Conservation (phyloP, 257 asterid species). For the Salvia hispanica region DNA sequence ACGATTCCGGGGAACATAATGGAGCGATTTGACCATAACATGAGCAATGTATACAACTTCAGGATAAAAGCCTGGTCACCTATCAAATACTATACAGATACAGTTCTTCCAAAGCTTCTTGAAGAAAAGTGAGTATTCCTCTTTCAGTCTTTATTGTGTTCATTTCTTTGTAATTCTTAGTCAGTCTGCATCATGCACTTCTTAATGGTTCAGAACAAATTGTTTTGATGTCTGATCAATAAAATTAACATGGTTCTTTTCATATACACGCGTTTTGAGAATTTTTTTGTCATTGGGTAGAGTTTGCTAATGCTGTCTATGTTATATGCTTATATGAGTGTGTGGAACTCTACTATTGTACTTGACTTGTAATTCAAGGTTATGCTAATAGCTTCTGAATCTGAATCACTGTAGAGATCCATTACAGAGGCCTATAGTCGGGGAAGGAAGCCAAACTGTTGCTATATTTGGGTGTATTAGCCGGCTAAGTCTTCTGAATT, state of each 20-base stretch:
- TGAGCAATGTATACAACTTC: conserved; percentile 92
- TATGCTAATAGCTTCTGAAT: background rate
- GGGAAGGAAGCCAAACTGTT: background rate
- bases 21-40: conserved; percentile 85
- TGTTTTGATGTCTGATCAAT: conserved; percentile 14
- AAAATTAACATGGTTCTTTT: background rate
- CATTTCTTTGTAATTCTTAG: conserved; percentile 23
- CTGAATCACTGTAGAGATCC: conserved; percentile 18
- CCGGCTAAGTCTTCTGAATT: background rate
- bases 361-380: conserved; percentile 13
- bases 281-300: conserved; percentile 4
- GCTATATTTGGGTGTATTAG: background rate
- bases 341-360: conserved; percentile 8
- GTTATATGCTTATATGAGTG: conserved; percentile 6
- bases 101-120: conserved; percentile 87
- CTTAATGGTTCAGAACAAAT: conserved; percentile 19
- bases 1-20: conserved; percentile 71
- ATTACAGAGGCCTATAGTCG: conserved; percentile 1
- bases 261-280: background rate
- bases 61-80: conserved; percentile 96
- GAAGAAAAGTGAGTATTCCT: conserved; percentile 81
- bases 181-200: background rate
- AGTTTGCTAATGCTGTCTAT: background rate
- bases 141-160: conserved; percentile 27
- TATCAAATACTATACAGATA: conserved; percentile 68